A percentile compares a stretch with the other conserved stretches of the same genome.
Conservation (phyloP, 768 basidiomycete genomes). For the Boletales sp. region DNA sequence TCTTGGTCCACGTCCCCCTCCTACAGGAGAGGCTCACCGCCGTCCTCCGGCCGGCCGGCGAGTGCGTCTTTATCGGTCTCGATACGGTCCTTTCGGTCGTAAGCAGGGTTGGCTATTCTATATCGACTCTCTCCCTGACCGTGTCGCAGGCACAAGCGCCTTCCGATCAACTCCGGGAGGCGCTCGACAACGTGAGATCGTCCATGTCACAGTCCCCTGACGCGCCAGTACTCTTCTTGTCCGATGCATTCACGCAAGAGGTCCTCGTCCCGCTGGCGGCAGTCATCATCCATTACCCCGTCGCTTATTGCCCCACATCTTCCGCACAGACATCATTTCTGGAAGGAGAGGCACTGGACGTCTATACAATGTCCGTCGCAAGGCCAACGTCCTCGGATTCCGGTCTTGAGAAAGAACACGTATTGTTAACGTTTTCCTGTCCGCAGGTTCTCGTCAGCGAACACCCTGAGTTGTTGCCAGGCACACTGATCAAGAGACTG, state of each 20-base stretch:
- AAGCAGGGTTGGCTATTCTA: constrained; percentile 1
- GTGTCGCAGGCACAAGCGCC: constrained; percentile 9
- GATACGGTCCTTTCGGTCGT: constrained; percentile 18
- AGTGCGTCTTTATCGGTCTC: constrained; percentile 19
- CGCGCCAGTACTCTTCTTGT: constrained; percentile 27
- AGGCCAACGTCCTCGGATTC: not conserved
- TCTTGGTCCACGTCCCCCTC: constrained; percentile 45
- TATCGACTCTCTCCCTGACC: not conserved
- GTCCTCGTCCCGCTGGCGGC: constrained; percentile 52
- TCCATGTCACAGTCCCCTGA: constrained; percentile 7
- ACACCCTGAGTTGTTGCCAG: constrained; percentile 13
- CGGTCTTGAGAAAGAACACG: constrained; percentile 24
- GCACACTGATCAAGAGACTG: constrained; percentile 30
- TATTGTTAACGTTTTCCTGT: constrained; percentile 56
- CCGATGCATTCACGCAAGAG: constrained; percentile 22
- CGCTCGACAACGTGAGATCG: constrained; percentile 6
- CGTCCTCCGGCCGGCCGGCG: not conserved
- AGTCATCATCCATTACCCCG: constrained; percentile 58
- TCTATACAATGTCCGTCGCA: constrained; percentile 39
- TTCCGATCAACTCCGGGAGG: constrained; percentile 12
- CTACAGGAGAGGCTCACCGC: constrained; percentile 8
- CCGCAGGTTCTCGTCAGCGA: constrained; percentile 31
- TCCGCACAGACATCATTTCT: constrained; percentile 38
- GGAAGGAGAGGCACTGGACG: constrained; percentile 43
- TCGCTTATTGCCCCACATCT: constrained; percentile 51